phyloP scores from a whole-genome alignment of 768 basidiomycete genomes.

The Punctularia strigosozonata region DNA sequence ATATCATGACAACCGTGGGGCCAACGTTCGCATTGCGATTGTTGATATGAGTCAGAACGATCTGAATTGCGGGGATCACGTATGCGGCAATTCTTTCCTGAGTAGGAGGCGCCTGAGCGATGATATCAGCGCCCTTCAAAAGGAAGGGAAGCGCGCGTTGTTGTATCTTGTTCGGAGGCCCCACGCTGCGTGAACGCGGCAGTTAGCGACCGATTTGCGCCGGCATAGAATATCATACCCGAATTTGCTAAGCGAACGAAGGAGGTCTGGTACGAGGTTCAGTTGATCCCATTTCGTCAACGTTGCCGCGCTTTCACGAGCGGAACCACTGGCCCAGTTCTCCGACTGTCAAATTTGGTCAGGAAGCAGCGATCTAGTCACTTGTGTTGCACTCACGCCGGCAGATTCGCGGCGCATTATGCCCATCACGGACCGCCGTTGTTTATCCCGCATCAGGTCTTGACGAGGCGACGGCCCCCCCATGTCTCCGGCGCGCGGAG shows the following conservation, averaged over 20 bases:
- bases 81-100: constrained; percentile 98
- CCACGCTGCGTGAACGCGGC: constrained; percentile 46
- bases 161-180: constrained; percentile 98
- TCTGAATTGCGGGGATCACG: constrained; percentile 82
- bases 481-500: constrained; percentile 46
- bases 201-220: constrained; percentile 4
- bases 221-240: constrained; percentile 54
- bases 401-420: constrained; percentile 66
- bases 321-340: constrained; percentile 36
- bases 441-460: constrained; percentile 62
- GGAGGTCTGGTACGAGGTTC: constrained; percentile 71
- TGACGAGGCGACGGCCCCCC: no score
- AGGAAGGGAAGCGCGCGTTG: constrained; percentile 94
- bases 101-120: constrained; percentile 96
- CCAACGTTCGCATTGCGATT: constrained; percentile 55
- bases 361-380: constrained; percentile 4
- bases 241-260: constrained; percentile 85
- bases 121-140: constrained; percentile 88
- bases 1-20: constrained; percentile 85
- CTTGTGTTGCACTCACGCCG: constrained; percentile 36
- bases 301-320: constrained; percentile 67
- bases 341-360: constrained; percentile 29
- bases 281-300: constrained; percentile 97
- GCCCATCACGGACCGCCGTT: constrained; percentile 60
- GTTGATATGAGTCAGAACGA: constrained; percentile 55